phyloP scores from a whole-genome alignment of 805 yeast species.

The Teunomyces tritomae region DNA sequence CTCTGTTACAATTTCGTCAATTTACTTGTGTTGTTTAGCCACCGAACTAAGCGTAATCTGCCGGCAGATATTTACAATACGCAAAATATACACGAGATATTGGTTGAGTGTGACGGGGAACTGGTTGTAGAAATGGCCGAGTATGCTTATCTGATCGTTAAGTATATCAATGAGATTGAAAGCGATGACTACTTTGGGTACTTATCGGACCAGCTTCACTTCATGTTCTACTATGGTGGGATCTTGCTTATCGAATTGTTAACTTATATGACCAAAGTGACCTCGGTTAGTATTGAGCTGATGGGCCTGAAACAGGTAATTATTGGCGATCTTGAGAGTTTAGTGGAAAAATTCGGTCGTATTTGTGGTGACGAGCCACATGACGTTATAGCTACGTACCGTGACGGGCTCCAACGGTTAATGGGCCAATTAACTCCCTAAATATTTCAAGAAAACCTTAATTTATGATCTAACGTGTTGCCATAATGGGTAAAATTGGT shows the following conservation, averaged over 20 bases:
- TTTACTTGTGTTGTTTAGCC: conserved; percentile 48
- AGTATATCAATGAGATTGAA: conserved; percentile 37
- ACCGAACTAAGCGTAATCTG: conserved; percentile 17
- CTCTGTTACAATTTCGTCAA: conserved; percentile 64
- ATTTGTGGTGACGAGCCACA: conserved; percentile 25
- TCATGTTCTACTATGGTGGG: conserved; percentile 46
- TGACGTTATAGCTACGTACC: conserved; percentile 32
- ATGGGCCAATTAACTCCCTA: neutral
- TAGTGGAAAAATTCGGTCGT: conserved; percentile 28
- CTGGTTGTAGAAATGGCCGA: conserved; percentile 35
- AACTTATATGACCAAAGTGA: conserved; percentile 8
- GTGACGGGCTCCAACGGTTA: conserved; percentile 15
- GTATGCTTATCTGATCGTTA: conserved; percentile 43
- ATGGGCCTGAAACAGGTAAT: neutral
- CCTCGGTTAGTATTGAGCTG: neutral
- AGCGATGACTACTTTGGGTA: conserved; percentile 62
- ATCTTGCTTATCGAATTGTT: conserved; percentile 32
- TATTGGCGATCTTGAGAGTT: conserved; percentile 14
- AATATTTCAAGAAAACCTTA: too few species aligned
- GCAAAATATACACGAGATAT: conserved; percentile 20
- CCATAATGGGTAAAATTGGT: too few species aligned
- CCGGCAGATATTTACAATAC: conserved; percentile 12
- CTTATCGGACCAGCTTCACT: conserved; percentile 68
- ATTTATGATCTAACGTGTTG: too few species aligned
- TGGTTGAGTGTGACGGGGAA: conserved; percentile 22